A percentile compares a stretch with the other conserved stretches of the same genome.
phyloP scores from a whole-genome alignment of 2,329 filamentous ascomycete genomes.

The Paracorniculantispora psalliotae region DNA sequence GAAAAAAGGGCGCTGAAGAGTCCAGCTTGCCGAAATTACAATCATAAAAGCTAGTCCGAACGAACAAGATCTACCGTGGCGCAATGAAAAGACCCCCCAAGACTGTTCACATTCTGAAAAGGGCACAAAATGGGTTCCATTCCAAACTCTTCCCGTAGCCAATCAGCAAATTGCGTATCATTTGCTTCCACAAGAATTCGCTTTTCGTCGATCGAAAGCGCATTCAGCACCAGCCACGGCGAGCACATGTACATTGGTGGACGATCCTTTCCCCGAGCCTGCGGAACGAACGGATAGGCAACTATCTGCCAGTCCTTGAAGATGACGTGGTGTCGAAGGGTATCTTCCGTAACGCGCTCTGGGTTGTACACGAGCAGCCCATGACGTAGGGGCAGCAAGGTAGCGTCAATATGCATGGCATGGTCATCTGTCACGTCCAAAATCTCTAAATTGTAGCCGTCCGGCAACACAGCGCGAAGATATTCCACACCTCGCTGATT shows the following conservation, averaged over 20 bases:
- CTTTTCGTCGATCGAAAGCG: conserved; percentile 22
- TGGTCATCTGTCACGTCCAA: conserved; percentile 21
- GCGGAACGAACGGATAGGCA: conserved; percentile 21
- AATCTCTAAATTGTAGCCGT: conserved; percentile 25
- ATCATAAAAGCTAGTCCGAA: neutral
- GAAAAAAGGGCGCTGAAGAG: too few species aligned
- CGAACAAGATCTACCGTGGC: conserved; percentile 21
- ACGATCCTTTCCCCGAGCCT: neutral
- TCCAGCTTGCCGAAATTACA: too few species aligned
- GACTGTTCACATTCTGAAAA: conserved; percentile 27
- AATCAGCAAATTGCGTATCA: conserved; percentile 17
- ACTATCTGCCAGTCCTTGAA: conserved; percentile 25
- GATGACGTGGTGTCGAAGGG: conserved; percentile 21
- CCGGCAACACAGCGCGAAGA: conserved; percentile 17
- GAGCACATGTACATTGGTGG: conserved; percentile 25
- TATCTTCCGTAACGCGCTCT: conserved; percentile 21
- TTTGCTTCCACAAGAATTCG: conserved; percentile 24
- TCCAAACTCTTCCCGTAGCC: conserved; percentile 15
- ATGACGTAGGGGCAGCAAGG: conserved; percentile 24
- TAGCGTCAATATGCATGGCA: conserved; percentile 28
- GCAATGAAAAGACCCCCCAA: conserved; percentile 29
- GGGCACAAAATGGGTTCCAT: conserved; percentile 20
- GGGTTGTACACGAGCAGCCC: conserved; percentile 26
- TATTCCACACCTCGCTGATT: conserved; percentile 28
- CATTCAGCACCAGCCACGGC: conserved; percentile 25